phyloP scores from a whole-genome alignment of 331 rosid genomes.

The Spiraea crenata region DNA sequence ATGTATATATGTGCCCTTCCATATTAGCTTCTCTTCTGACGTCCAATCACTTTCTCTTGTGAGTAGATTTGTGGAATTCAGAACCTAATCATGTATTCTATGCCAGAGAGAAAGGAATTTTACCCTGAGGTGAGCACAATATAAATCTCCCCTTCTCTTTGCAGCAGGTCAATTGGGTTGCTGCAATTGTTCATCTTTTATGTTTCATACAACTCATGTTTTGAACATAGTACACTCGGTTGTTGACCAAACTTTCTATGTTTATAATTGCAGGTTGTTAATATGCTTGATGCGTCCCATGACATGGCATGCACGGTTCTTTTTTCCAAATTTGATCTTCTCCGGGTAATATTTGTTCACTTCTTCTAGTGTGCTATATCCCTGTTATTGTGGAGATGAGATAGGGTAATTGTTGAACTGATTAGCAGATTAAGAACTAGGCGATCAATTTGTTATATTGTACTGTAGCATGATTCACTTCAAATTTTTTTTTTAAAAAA shows the following conservation, averaged over 20 bases:
- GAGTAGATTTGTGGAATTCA: slow-evolving; percentile 77
- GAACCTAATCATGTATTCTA: slow-evolving; percentile 70
- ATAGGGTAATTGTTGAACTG: slow-evolving; percentile 1
- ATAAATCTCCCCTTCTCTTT: background rate
- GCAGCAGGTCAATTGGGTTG: background rate
- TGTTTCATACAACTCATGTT: background rate
- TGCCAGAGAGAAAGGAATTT: slow-evolving; percentile 89
- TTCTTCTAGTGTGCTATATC: background rate
- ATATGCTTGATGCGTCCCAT: slow-evolving; percentile 68
- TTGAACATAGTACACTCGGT: background rate
- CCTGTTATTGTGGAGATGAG: background rate
- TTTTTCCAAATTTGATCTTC: slow-evolving; percentile 46
- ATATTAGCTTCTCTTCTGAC: background rate
- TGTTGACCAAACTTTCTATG: background rate
- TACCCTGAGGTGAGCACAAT: slow-evolving; percentile 72
- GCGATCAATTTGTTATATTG: background rate
- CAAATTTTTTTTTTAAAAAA: background rate
- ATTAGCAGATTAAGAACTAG: background rate
- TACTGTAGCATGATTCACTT: background rate
- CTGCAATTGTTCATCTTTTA: background rate
- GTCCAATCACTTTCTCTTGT: slow-evolving; percentile 2
- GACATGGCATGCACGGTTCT: slow-evolving; percentile 56
- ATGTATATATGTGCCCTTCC: background rate
- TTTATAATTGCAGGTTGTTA: slow-evolving; percentile 55
- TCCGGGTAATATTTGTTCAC: slow-evolving; percentile 44